Base-by-base conservation (phyloP, 202 grass and related monocot genomes). In the Schoenoplectus tabernaemontani region DNA sequence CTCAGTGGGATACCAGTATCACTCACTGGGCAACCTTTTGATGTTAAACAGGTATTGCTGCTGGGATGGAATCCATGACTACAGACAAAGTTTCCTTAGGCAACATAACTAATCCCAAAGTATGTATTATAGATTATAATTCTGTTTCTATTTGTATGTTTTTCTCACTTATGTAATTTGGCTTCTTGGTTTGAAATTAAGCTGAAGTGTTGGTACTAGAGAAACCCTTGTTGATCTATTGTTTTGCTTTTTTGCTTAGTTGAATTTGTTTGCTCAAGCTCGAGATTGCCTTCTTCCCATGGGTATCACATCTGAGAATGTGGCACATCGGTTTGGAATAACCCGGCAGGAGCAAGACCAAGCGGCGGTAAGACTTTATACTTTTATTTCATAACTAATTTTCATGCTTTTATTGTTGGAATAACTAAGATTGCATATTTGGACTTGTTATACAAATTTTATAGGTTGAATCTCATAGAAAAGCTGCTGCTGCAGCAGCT, bases 401-500 rank as follows among this genome's bases (percentile, higher is more conserved):
- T 78, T 54, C 64, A 79, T 43, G 7, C 9, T 57, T 41, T 63
- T 20, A 85, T 39, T 62, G 15, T 59, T 81, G 9, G 3, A n/a
- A 57, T 57, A 44, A 41, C 16, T 57, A 61, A 62, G 26, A 63
- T 58, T 68, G 12, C 44, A 24, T 22, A 48, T 34, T 77, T 59
- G 6, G 28, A 57, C 63, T 69, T 43, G 38, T 28, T 39, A 32
- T 63, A 39, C 22, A 16, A 37, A 57, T 41, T 59, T 82, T 64
- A 59, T 86, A 98, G 91, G 91, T 91, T 88, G 91, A 98, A 85
- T 98, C 96, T 68, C 91, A 95, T 83, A 98, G 83, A 83, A 89
- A 91, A 65, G 88, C 96, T 15, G 89, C 87, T 36, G 87, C 86
- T 0, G 94, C 91, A 17, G 83, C 15, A 10, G 87, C 85, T 82